Evolutionary conservation across 2,329 filamentous ascomycete genomes (phyloP).

Genomic region (Phaeosphaeria sp.): DNA sequence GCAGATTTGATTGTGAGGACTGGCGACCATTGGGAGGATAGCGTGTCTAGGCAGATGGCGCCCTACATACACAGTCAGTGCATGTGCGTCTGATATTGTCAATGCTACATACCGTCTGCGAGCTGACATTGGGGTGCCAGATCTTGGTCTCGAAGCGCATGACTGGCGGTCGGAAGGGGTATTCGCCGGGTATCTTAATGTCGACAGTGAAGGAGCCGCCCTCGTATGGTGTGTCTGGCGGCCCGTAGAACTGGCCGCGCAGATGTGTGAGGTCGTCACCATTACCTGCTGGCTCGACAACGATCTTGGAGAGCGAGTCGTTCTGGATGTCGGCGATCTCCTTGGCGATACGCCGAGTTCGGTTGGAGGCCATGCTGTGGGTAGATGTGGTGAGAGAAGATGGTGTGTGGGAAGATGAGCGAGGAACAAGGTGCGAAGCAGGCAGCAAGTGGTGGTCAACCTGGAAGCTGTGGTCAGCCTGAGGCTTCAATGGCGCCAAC

Average conservation of each 20-base stretch:
- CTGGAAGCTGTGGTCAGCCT: constrained; percentile 30
- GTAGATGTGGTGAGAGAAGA: not conserved
- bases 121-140: constrained; percentile 98
- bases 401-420: constrained; percentile 5
- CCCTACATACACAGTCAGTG: constrained; percentile 65
- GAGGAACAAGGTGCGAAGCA: constrained; percentile 10
- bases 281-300: constrained; percentile 67
- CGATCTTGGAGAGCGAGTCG: constrained; percentile 80
- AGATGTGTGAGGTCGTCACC: constrained; percentile 80
- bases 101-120: constrained; percentile 77
- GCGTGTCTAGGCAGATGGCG: constrained; percentile 94
- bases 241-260: constrained; percentile 81
- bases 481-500: constrained; percentile 26
- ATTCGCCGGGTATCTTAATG: constrained; percentile 85
- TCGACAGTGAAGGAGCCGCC: constrained; percentile 83
- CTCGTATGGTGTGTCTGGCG: constrained; percentile 92
- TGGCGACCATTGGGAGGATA: constrained; percentile 90
- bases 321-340: constrained; percentile 77
- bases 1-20: constrained; percentile 96
- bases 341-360: constrained; percentile 70
- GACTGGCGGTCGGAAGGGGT: constrained; percentile 89
- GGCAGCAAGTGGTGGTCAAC: constrained; percentile 15
- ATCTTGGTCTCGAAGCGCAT: constrained; percentile 95
- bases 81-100: not conserved
- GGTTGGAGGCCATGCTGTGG: constrained; percentile 47